Conservation (phyloP, 768 basidiomycete genomes). For the Phlebiopsis flavidoalba region DNA sequence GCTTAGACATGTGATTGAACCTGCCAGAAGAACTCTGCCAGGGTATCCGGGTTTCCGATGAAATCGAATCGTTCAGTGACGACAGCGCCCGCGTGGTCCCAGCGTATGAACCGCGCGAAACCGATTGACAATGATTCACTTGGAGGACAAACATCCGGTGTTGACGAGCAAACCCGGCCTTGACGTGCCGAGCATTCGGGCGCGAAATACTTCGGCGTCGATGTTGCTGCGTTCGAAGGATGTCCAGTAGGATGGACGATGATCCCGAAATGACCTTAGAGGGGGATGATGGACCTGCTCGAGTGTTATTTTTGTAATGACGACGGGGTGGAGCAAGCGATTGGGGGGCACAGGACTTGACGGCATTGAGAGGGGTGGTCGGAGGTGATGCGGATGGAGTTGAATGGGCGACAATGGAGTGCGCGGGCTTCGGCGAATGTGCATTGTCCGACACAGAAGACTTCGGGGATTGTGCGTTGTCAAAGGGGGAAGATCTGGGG, state of each 20-base stretch:
- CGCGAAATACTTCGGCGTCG: neutral
- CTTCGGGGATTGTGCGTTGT: too few species aligned
- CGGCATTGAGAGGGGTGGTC: too few species aligned
- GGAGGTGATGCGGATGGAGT: too few species aligned
- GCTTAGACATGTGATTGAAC: neutral
- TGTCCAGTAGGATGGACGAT: neutral
- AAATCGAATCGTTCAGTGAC: neutral
- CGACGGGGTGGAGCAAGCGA: neutral
- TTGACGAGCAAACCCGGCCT: neutral
- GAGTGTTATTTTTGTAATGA: neutral
- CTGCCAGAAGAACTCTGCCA: slow-evolving; percentile 4
- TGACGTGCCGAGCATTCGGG: neutral
- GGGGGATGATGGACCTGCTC: neutral
- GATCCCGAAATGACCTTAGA: neutral
- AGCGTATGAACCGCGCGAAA: neutral
- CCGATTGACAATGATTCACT: neutral
- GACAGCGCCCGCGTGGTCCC: neutral
- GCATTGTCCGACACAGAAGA: too few species aligned
- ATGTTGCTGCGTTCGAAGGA: neutral
- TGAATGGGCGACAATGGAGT: too few species aligned
- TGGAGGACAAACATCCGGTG: neutral
- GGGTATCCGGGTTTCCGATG: neutral
- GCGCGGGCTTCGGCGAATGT: too few species aligned
- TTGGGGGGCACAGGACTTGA: too few species aligned
- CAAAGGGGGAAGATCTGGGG: too few species aligned